A percentile compares a stretch with the other conserved stretches of the same genome.
phyloP scores from a whole-genome alignment of 495 filamentous ascomycete species.

The Pyrenula aspistea region DNA sequence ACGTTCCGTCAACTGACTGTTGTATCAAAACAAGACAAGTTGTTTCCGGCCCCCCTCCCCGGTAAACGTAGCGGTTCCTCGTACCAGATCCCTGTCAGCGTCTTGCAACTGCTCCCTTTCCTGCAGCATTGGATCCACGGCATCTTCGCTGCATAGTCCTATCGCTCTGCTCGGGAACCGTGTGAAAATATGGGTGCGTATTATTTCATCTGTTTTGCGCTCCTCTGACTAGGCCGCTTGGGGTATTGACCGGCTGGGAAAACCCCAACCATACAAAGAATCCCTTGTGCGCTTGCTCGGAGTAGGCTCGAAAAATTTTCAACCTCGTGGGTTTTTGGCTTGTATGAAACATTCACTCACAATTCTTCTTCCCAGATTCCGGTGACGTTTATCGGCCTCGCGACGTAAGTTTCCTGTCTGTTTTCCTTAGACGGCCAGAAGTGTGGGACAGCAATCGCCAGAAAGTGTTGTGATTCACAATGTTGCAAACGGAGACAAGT shows the following conservation, averaged over 20 bases:
- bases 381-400: slow-evolving; percentile 45
- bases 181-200: not conserved
- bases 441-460: not conserved
- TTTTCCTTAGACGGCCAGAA: not conserved
- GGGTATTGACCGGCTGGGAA: not conserved
- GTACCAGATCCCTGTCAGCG: not conserved
- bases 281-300: not conserved
- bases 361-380: slow-evolving; percentile 17
- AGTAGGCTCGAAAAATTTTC: not conserved
- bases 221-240: not conserved
- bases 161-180: not conserved
- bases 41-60: not conserved
- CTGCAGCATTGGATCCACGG: not conserved
- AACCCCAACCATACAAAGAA: not conserved
- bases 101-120: not conserved
- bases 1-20: not conserved
- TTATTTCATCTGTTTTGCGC: not conserved
- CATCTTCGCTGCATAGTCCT: not conserved
- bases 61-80: not conserved
- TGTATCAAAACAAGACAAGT: not conserved
- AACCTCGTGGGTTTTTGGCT: not conserved
- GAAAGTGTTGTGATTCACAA: not conserved
- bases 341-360: slow-evolving; percentile 8
- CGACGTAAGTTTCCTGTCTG: slow-evolving; percentile 31
- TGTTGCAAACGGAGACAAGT: not conserved